Evolutionary conservation across 2,329 filamentous ascomycete genomes (phyloP).

Genomic region (Chrysoporthe cubensis): DNA sequence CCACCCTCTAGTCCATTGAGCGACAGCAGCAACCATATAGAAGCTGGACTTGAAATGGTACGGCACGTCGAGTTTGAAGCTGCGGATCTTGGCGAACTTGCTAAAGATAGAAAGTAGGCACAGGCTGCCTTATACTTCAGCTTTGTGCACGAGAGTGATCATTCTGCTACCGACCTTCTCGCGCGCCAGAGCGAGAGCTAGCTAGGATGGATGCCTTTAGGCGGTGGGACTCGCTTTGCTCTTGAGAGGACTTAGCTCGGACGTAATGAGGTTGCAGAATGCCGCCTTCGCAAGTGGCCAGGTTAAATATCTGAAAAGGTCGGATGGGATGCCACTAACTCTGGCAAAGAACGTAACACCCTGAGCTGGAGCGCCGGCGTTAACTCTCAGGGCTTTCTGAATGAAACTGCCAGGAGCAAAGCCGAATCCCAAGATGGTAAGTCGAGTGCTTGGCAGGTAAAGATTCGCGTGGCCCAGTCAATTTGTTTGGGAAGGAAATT

Average conservation of each 20-base stretch:
- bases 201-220: slow-evolving; percentile 42
- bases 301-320: slow-evolving; percentile 48
- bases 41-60: slow-evolving; percentile 54
- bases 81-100: slow-evolving; percentile 44
- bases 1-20: slow-evolving; percentile 47
- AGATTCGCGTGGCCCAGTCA: slow-evolving; percentile 34
- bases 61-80: slow-evolving; percentile 49
- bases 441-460: slow-evolving; percentile 33
- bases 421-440: slow-evolving; percentile 56
- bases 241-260: slow-evolving; percentile 37
- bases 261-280: slow-evolving; percentile 46
- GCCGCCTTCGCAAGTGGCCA: slow-evolving; percentile 54
- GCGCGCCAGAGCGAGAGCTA: slow-evolving; percentile 51
- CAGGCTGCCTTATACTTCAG: slow-evolving; percentile 47
- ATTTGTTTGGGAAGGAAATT: too few species aligned
- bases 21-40: slow-evolving; percentile 51
- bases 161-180: slow-evolving; percentile 52
- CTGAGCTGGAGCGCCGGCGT: slow-evolving; percentile 39
- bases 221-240: slow-evolving; percentile 42
- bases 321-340: slow-evolving; percentile 31
- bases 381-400: slow-evolving; percentile 40
- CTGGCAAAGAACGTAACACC: slow-evolving; percentile 26
- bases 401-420: slow-evolving; percentile 60
- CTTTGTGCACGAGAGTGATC: slow-evolving; percentile 54
- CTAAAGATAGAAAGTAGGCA: slow-evolving; percentile 45